Conservation (phyloP, 495 filamentous ascomycete genomes). For the Aspergillus egyptiacus region DNA sequence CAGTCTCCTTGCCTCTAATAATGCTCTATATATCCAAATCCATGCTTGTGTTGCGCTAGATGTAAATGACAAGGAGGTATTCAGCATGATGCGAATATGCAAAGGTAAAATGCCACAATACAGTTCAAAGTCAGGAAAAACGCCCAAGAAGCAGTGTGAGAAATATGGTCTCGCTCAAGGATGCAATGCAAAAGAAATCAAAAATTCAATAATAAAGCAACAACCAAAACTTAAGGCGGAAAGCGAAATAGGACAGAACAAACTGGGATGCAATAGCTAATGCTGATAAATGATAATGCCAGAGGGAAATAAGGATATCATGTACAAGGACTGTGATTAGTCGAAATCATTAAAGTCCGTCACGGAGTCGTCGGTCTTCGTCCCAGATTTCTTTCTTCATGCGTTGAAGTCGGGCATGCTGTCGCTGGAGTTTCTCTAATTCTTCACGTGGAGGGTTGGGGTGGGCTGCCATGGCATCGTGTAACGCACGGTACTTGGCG, state of each 20-base stretch:
- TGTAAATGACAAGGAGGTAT: not conserved
- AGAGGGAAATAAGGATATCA: slow-evolving; percentile 3
- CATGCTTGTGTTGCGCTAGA: slow-evolving; percentile 9
- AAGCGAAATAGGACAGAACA: slow-evolving; percentile 3
- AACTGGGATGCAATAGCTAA: slow-evolving; percentile 11
- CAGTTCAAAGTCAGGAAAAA: slow-evolving; percentile 7
- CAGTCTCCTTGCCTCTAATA: slow-evolving; percentile 11
- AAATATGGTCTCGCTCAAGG: slow-evolving; percentile 5
- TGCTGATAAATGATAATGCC: not conserved
- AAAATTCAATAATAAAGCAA: slow-evolving; percentile 8
- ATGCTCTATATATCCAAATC: slow-evolving; percentile 15
- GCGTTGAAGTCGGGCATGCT: slow-evolving; percentile 52
- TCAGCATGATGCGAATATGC: slow-evolving; percentile 13
- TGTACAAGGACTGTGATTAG: slow-evolving; percentile 7
- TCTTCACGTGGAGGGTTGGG: slow-evolving; percentile 50
- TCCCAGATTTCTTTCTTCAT: slow-evolving; percentile 67
- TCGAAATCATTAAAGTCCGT: slow-evolving; percentile 16
- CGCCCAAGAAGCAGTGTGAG: not conserved
- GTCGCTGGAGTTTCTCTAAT: slow-evolving; percentile 50
- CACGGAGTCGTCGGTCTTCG: slow-evolving; percentile 31
- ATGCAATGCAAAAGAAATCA: slow-evolving; percentile 3
- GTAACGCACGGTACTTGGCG: slow-evolving; percentile 55
- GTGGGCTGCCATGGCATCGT: slow-evolving; percentile 49
- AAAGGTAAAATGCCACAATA: slow-evolving; percentile 6
- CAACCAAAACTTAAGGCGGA: not conserved